phyloP scores from a whole-genome alignment of 345 rosid genomes.

The Cardiospermum halicacabum region DNA sequence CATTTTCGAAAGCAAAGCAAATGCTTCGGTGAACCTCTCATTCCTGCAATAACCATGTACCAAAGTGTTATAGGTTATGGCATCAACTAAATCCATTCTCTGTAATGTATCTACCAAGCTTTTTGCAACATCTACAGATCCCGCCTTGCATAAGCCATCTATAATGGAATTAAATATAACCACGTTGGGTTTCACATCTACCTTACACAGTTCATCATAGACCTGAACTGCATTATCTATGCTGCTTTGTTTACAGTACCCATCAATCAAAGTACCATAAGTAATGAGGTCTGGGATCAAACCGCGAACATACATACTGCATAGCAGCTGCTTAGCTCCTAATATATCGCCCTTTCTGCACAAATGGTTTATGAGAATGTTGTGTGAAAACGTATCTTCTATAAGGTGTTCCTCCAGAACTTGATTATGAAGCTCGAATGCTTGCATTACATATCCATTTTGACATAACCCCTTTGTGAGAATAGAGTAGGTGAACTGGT shows the following conservation, averaged over 20 bases:
- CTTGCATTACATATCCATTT: slow-evolving; percentile 38
- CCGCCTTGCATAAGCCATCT: slow-evolving; percentile 54
- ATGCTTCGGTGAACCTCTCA: slow-evolving; percentile 40
- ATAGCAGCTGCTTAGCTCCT: slow-evolving; percentile 42
- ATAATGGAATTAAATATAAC: slow-evolving; percentile 48
- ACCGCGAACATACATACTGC: slow-evolving; percentile 54
- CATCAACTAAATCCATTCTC: slow-evolving; percentile 28
- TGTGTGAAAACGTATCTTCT: slow-evolving; percentile 48
- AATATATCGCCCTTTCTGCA: slow-evolving; percentile 33
- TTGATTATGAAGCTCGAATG: slow-evolving; percentile 41
- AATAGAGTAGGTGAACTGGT: slow-evolving; percentile 47
- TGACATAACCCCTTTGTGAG: slow-evolving; percentile 43
- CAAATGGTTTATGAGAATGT: slow-evolving; percentile 49
- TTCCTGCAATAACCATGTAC: slow-evolving; percentile 35
- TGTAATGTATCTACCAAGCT: slow-evolving; percentile 19
- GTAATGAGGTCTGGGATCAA: slow-evolving; percentile 45
- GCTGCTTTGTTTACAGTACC: slow-evolving; percentile 53
- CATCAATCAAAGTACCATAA: slow-evolving; percentile 59
- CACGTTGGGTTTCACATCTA: slow-evolving; percentile 36
- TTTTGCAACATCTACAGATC: slow-evolving; percentile 24
- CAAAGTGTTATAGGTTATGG: slow-evolving; percentile 47
- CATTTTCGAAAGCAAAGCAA: slow-evolving; percentile 29
- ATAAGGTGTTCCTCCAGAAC: slow-evolving; percentile 36
- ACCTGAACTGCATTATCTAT: slow-evolving; percentile 42
- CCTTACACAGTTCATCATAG: slow-evolving; percentile 39